Evolutionary conservation across 208 protist genomes (phyloP).

Genomic region (Wallacemonas sp.): DNA sequence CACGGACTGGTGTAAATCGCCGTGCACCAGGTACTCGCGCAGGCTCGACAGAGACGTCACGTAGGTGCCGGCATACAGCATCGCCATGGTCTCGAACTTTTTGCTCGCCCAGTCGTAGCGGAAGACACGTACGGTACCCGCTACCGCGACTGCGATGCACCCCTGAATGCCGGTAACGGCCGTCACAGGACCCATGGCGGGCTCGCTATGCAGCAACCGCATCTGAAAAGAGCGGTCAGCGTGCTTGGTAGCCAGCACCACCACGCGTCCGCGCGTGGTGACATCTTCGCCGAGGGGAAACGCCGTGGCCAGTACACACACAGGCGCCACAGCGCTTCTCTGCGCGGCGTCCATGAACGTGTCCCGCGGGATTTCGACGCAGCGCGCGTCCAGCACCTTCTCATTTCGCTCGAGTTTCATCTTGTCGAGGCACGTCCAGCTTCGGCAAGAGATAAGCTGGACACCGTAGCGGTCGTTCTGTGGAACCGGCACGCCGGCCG

Average conservation of each 20-base stretch:
- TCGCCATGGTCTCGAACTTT: constrained; percentile 64
- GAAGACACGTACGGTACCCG: constrained; percentile 83
- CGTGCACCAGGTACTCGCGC: constrained; percentile 77
- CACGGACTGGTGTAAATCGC: constrained; percentile 70
- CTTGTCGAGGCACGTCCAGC: constrained; percentile 47
- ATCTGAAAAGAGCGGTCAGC: constrained; percentile 22
- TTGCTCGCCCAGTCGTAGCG: constrained; percentile 50
- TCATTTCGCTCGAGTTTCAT: constrained; percentile 79
- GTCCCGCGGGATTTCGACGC: constrained; percentile 52
- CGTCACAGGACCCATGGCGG: constrained; percentile 78
- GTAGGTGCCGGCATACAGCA: constrained; percentile 85
- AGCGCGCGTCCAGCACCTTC: constrained; percentile 61
- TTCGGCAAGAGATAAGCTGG: constrained; percentile 44
- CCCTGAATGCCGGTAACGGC: constrained; percentile 56
- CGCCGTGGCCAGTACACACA: constrained; percentile 78
- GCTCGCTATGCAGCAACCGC: constrained; percentile 63
- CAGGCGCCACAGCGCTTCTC: constrained; percentile 33
- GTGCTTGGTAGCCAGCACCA: constrained; percentile 49
- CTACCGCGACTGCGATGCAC: constrained; percentile 72
- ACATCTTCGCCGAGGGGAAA: constrained; percentile 88
- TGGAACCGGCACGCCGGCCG: constrained; percentile 56
- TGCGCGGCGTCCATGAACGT: constrained; percentile 28
- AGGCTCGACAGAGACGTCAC: constrained; percentile 70
- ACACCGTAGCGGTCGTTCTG: constrained; percentile 69
- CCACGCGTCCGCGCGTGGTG: constrained; percentile 67